Conservation (phyloP, 208 protist species). For the Entamoeba moshkovskii region DNA sequence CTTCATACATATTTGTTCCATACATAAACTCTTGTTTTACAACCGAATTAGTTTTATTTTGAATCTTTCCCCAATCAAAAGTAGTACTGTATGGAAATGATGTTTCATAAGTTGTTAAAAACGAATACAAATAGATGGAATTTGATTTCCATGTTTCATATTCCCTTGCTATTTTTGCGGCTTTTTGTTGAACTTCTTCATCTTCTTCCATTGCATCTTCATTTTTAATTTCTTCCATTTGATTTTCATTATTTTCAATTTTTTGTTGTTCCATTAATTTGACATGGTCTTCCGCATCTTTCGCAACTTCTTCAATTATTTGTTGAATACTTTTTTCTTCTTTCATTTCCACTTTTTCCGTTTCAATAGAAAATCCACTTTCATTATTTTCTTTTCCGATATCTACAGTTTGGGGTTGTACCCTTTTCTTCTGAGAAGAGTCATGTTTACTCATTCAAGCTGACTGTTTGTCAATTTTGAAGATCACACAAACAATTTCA, state of each 20-base stretch:
- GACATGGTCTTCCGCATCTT: background rate
- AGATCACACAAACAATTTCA: too few species aligned
- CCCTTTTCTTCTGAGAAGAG: too few species aligned
- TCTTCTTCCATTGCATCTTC: background rate
- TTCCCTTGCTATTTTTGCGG: background rate
- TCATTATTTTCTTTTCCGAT: too few species aligned
- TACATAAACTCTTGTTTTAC: background rate
- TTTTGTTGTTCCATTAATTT: background rate
- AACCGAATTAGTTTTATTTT: background rate
- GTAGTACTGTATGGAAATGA: background rate
- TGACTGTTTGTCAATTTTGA: too few species aligned
- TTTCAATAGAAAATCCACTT: too few species aligned
- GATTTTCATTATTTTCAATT: background rate
- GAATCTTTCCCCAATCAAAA: background rate
- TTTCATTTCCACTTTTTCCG: too few species aligned
- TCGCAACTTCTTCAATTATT: background rate
- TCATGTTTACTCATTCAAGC: too few species aligned
- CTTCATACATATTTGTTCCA: background rate
- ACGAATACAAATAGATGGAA: background rate
- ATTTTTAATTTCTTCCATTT: background rate
- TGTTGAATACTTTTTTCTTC: too few species aligned
- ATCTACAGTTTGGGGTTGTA: too few species aligned
- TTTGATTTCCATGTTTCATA: background rate
- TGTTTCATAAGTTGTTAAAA: background rate
- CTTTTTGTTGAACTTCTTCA: background rate